phyloP scores from a whole-genome alignment of 2,329 filamentous ascomycete genomes.

The Venturia nashicola region DNA sequence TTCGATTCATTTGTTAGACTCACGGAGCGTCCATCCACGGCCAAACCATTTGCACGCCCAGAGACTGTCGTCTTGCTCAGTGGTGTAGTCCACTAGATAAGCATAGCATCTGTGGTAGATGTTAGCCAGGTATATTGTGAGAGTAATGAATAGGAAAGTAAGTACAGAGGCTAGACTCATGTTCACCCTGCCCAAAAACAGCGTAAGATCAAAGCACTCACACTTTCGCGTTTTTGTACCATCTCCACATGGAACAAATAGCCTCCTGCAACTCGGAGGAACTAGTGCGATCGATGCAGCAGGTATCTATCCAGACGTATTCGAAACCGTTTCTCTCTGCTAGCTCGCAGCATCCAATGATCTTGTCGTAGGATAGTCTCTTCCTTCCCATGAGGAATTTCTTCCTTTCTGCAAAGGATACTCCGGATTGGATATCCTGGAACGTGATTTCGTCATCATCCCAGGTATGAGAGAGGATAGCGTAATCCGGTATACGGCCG shows the following conservation, averaged over 20 bases:
- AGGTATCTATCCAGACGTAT: conserved; percentile 11
- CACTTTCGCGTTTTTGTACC: conserved; percentile 6
- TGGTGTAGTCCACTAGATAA: background rate
- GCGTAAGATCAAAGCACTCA: background rate
- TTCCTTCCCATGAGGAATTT: background rate
- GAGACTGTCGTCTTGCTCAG: background rate
- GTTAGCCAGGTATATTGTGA: background rate
- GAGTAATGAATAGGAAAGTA: too few relatives aligned
- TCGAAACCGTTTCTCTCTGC: conserved; percentile 5
- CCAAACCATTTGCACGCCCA: conserved; percentile 5
- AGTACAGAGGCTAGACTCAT: too few relatives aligned
- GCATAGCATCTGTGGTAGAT: background rate
- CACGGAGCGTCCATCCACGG: conserved; percentile 5
- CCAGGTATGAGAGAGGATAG: background rate
- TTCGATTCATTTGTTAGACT: background rate
- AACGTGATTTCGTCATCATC: background rate
- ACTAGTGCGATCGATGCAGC: conserved; percentile 10
- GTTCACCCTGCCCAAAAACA: too few relatives aligned
- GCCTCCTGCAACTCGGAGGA: conserved; percentile 9
- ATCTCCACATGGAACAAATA: conserved; percentile 11
- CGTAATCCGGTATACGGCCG: background rate
- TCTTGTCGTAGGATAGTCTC: background rate
- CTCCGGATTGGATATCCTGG: background rate
- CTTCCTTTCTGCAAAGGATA: too few relatives aligned
- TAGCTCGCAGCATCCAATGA: conserved; percentile 6